Evolutionary conservation across 371 early-diverging fungal species (phyloP), one percentile per base, ranked within the genome.

Genomic region (Mucor mucedo): DNA sequence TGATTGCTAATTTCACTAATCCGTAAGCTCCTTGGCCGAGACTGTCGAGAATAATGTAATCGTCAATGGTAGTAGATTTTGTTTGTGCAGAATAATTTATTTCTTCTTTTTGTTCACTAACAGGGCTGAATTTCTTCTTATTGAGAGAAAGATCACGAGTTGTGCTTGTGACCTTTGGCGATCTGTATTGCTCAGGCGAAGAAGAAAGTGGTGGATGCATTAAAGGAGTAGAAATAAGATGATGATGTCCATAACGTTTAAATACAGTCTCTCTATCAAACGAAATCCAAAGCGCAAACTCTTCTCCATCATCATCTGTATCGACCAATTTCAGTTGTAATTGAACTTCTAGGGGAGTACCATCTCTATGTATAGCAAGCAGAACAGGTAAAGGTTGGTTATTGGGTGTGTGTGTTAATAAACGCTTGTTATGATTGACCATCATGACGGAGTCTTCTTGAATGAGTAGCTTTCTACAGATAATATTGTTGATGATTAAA

Each of bases 11-110:
- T 60, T 88, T 85, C 29, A 91, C 91, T 42, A 82, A 68, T 3
- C 91, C 90, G 66, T 90, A 91, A 4, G 92, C 87, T 16, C 92
- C 91, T 69, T 90, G 86, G 5, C 92, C 92, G 5, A 92, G 62
- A 6, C 76, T 71, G 40, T 85, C 82, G 2, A 89, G 50, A 40
- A 89, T 85, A 1, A 79, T 73, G 68, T 84, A 92, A 60, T 91
- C 88, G 16, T 81, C 74, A 55, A 89, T 87, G 9, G 54, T 55
- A n/a, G 69, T 75, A 1, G 63, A 50, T 11, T 74, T 71, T n/a
- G 50, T 80, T 45, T 84, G 79, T n/a, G 82, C 82, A 5, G 82
- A 82, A 35, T 82, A 82, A 30, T 58, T 66, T 56, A 58, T 68
- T 58, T 33, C 66, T 58, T 45, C 58, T 32, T 64, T 48, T 6